A percentile compares a stretch with the other conserved stretches of the same genome.
Evolutionary conservation across 2,329 filamentous ascomycete species (phyloP).

Genomic region (Sclerotinia trifoliorum): DNA sequence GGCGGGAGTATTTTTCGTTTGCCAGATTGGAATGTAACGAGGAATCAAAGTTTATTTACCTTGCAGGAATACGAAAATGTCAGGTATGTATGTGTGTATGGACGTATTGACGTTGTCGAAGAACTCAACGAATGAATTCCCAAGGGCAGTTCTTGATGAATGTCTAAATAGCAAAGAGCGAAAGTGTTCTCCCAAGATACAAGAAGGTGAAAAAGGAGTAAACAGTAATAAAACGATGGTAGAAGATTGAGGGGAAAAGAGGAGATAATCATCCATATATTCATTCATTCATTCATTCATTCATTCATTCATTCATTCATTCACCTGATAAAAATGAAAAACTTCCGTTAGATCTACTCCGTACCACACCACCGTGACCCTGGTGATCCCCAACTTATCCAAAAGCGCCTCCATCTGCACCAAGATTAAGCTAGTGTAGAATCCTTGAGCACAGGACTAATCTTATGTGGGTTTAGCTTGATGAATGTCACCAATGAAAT

Average conservation of each 20-base stretch:
- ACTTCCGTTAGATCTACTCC: not conserved
- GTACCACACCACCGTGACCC: no score
- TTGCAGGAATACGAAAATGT: constrained; percentile 5
- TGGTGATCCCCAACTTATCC: not conserved
- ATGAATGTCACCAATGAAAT: not conserved
- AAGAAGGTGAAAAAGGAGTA: not conserved
- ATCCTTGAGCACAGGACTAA: not conserved
- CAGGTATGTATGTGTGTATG: no score
- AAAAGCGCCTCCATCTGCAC: constrained; percentile 19
- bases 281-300: no score
- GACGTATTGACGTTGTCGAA: not conserved
- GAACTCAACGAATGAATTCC: not conserved
- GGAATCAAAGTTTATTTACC: constrained; percentile 20
- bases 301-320: not conserved
- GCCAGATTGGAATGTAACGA: constrained; percentile 20
- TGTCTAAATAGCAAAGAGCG: constrained; percentile 2
- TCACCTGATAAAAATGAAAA: not conserved
- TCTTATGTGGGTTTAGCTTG: not conserved
- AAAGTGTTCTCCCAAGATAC: not conserved
- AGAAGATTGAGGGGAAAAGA: not conserved
- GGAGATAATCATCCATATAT: not conserved
- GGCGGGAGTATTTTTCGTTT: constrained; percentile 17
- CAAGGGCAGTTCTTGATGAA: not conserved
- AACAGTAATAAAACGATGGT: not conserved
- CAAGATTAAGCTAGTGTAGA: not conserved